phyloP scores from a whole-genome alignment of 1,139 yeast genomes.

The Yarrowia galli region DNA sequence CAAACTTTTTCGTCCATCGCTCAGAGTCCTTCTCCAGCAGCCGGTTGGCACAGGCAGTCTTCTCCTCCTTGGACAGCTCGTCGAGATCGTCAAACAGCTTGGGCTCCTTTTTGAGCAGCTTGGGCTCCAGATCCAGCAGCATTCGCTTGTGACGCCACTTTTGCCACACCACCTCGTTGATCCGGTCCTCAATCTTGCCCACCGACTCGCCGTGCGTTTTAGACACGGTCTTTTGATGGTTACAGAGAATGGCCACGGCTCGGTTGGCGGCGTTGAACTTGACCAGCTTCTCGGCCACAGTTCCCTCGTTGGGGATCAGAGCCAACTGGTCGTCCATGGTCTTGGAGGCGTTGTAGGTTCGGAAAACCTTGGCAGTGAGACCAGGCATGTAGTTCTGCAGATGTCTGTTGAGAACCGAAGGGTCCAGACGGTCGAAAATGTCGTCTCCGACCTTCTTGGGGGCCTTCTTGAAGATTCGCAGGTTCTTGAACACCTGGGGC shows the following conservation, averaged over 20 bases:
- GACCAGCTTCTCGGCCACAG: slow-evolving; percentile 85
- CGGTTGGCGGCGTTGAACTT: slow-evolving; percentile 94
- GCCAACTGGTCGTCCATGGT: slow-evolving; percentile 96
- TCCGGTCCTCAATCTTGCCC: slow-evolving; percentile 75
- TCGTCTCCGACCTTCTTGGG: slow-evolving; percentile 94
- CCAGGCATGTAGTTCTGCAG: slow-evolving; percentile 92
- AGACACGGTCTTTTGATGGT: slow-evolving; percentile 93
- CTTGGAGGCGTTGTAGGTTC: slow-evolving; percentile 95
- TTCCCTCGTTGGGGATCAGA: slow-evolving; percentile 79
- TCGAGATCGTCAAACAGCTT: slow-evolving; percentile 72
- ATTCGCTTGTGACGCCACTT: slow-evolving; percentile 75
- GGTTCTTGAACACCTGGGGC: slow-evolving; percentile 84
- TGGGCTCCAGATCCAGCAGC: slow-evolving; percentile 70
- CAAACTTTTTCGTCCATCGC: slow-evolving; percentile 67
- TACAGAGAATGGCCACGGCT: slow-evolving; percentile 93
- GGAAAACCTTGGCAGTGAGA: slow-evolving; percentile 93
- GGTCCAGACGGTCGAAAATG: slow-evolving; percentile 87
- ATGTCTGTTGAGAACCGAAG: slow-evolving; percentile 81
- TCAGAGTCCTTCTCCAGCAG: slow-evolving; percentile 69
- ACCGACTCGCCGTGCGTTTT: slow-evolving; percentile 83
- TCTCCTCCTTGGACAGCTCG: slow-evolving; percentile 73
- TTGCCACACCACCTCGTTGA: slow-evolving; percentile 85
- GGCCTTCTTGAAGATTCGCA: slow-evolving; percentile 81
- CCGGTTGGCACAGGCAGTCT: slow-evolving; percentile 61
- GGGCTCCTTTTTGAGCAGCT: slow-evolving; percentile 56